phyloP scores from a whole-genome alignment of 768 basidiomycete species.

The Suillus lakei region DNA sequence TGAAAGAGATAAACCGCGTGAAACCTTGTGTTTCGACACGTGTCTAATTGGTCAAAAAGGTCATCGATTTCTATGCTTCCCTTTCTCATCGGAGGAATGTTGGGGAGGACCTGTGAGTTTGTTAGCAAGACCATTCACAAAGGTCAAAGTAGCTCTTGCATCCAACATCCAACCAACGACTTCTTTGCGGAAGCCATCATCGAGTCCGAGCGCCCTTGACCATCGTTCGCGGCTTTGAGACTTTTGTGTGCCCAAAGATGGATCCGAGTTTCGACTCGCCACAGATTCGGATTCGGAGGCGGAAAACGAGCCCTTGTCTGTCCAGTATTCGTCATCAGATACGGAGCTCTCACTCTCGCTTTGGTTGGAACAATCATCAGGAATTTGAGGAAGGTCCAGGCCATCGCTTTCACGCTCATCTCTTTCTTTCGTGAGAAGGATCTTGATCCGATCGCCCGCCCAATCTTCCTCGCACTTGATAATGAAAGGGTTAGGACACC shows the following conservation, averaged over 20 bases:
- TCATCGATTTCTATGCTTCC: constrained; percentile 3
- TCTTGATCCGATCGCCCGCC: constrained; percentile 48
- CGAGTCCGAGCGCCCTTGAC: constrained; percentile 34
- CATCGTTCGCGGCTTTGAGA: constrained; percentile 15
- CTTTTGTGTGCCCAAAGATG: neutral
- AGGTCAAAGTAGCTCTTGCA: constrained; percentile 28
- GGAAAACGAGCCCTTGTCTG: constrained; percentile 19
- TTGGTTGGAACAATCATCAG: constrained; percentile 3
- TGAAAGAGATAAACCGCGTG: constrained; percentile 66
- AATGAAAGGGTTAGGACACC: constrained; percentile 29
- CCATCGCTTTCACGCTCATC: constrained; percentile 43
- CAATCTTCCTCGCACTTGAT: constrained; percentile 40
- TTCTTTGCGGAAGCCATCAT: constrained; percentile 37
- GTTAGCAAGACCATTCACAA: neutral
- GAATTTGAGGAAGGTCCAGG: neutral
- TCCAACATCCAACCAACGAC: constrained; percentile 52
- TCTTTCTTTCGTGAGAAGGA: constrained; percentile 48
- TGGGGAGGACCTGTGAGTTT: neutral
- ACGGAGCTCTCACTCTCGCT: constrained; percentile 14
- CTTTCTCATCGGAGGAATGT: neutral
- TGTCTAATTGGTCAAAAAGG: constrained; percentile 57
- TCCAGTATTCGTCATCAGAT: constrained; percentile 23
- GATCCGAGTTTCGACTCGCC: constrained; percentile 16
- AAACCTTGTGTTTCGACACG: constrained; percentile 63
- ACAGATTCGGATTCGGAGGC: constrained; percentile 22